Percentiles rank a stretch among this genome's conserved stretches.
Conservation (phyloP, 805 yeast species). For the Saccharomyces eubayanus region DNA sequence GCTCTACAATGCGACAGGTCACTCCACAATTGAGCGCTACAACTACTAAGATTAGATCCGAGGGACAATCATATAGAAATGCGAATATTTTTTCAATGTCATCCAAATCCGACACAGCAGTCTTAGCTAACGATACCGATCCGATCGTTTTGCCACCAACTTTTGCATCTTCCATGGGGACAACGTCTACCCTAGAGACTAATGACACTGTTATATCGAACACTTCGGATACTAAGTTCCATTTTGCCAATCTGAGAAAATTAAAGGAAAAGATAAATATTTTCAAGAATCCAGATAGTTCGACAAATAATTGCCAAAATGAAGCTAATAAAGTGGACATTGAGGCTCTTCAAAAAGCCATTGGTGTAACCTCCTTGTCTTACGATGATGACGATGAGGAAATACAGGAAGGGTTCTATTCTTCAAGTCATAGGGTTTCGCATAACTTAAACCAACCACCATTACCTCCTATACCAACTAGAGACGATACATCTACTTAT, state of each 20-base stretch:
- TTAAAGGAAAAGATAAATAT: slow-evolving; percentile 29
- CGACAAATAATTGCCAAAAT: slow-evolving; percentile 7
- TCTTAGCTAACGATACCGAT: not conserved
- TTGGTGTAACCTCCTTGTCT: slow-evolving; percentile 22
- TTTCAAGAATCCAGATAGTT: slow-evolving; percentile 26
- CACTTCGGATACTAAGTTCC: slow-evolving; percentile 28
- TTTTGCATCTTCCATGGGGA: slow-evolving; percentile 20
- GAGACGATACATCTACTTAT: not conserved
- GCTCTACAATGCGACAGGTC: slow-evolving; percentile 22
- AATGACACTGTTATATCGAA: slow-evolving; percentile 18
- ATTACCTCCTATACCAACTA: slow-evolving; percentile 22
- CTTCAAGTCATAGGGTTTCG: not conserved
- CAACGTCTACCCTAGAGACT: slow-evolving; percentile 18
- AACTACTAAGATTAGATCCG: not conserved
- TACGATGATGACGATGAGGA: slow-evolving; percentile 11
- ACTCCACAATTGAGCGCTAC: slow-evolving; percentile 12
- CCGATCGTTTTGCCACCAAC: slow-evolving; percentile 4
- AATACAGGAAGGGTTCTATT: not conserved
- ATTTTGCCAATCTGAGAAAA: slow-evolving; percentile 30
- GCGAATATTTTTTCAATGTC: not conserved
- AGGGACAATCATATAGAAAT: not conserved
- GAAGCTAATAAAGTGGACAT: slow-evolving; percentile 24
- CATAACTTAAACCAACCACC: slow-evolving; percentile 12
- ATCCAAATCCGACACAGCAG: not conserved
- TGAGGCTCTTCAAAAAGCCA: slow-evolving; percentile 31